Evolutionary conservation across 2,329 filamentous ascomycete genomes (phyloP).

Genomic region (Lachnellula hyalina): DNA sequence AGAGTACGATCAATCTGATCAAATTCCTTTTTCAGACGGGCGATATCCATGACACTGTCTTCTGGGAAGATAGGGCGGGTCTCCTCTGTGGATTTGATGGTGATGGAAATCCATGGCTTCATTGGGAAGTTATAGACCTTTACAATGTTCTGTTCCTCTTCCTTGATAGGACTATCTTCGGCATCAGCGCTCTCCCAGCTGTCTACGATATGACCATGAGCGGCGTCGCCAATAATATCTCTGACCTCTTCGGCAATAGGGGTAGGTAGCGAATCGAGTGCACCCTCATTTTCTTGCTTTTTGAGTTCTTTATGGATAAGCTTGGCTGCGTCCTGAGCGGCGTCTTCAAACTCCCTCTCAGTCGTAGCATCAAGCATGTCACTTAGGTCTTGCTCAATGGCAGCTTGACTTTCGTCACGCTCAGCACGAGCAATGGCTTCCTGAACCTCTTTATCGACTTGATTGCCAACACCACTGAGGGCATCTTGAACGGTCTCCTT

Average conservation of each 20-base stretch:
- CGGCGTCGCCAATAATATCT: constrained; percentile 50
- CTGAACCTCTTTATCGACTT: constrained; percentile 56
- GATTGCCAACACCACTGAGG: constrained; percentile 58
- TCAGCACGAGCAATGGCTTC: constrained; percentile 51
- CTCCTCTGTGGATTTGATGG: constrained; percentile 55
- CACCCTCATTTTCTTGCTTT: constrained; percentile 46
- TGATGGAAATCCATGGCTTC: constrained; percentile 91
- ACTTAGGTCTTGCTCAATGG: constrained; percentile 45
- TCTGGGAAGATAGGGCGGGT: constrained; percentile 63
- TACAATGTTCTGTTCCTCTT: constrained; percentile 59
- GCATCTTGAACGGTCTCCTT: constrained; percentile 68
- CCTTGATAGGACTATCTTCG: constrained; percentile 61
- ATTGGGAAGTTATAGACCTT: constrained; percentile 94
- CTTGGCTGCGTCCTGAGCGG: constrained; percentile 41
- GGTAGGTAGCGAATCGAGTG: constrained; percentile 50
- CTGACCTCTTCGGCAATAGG: constrained; percentile 52
- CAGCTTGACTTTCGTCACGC: constrained; percentile 42
- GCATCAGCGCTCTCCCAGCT: constrained; percentile 87
- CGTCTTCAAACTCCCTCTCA: constrained; percentile 49
- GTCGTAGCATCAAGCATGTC: constrained; percentile 47
- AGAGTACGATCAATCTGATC: constrained; percentile 95
- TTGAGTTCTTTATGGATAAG: constrained; percentile 50
- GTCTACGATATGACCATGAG: constrained; percentile 60
- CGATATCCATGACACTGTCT: constrained; percentile 84
- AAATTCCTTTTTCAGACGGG: constrained; percentile 92